Percentiles rank a stretch among this genome's conserved stretches.
phyloP scores from a whole-genome alignment of 352 stramenopile genomes.

The Pythium monospermum region DNA sequence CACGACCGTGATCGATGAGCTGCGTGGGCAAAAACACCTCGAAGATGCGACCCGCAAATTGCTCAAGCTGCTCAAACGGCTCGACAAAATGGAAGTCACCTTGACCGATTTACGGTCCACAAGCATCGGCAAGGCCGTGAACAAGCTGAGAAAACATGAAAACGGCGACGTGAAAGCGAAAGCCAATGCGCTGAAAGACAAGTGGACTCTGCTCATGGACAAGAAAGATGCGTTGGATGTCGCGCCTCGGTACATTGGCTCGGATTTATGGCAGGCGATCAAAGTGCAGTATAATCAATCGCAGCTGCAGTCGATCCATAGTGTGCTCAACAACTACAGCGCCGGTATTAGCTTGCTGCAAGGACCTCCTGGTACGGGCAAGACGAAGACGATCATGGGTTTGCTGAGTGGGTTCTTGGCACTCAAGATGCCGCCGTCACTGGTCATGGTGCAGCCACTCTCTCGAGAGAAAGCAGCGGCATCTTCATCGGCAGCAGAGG shows the following conservation, averaged over 20 bases:
- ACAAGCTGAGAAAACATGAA: constrained; percentile 80
- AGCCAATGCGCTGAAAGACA: constrained; percentile 57
- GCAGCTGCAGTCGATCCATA: constrained; percentile 85
- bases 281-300: constrained; percentile 81
- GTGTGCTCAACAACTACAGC: constrained; percentile 83
- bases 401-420: constrained; percentile 72
- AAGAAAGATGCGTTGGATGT: constrained; percentile 52
- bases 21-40: constrained; percentile 30
- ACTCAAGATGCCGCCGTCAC: constrained; percentile 44
- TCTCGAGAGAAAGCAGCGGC: neutral
- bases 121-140: constrained; percentile 81
- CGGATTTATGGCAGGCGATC: constrained; percentile 68
- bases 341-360: constrained; percentile 88
- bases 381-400: constrained; percentile 91
- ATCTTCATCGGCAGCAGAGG: constrained; percentile 7
- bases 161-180: constrained; percentile 39
- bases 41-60: constrained; percentile 33
- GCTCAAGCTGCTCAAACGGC: constrained; percentile 53
- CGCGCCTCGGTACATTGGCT: constrained; percentile 53
- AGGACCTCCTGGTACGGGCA: constrained; percentile 93
- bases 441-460: constrained; percentile 26
- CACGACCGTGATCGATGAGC: constrained; percentile 51
- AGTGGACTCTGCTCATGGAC: constrained; percentile 76
- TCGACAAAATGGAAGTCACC: constrained; percentile 68
- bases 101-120: constrained; percentile 79